These are phyloP conservation scores for Fusarium compactum DNA, from an alignment of 2,329 filamentous ascomycete species.

Conservation along the genomic window DNA sequence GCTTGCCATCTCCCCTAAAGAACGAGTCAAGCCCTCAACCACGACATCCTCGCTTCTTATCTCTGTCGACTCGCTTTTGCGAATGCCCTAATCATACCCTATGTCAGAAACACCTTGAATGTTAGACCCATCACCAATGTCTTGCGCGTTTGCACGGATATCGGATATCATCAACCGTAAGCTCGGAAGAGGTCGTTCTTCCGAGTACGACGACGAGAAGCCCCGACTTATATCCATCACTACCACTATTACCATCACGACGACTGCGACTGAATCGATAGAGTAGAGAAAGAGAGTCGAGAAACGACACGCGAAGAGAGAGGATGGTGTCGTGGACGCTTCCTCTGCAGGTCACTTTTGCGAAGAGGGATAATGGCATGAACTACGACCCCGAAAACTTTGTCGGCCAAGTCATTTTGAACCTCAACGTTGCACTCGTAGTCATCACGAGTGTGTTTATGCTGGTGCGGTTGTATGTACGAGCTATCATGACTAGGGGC, in stretches of 20 bases:
- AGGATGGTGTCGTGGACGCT: conserved; percentile 17
- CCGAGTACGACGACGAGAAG: conserved; percentile 29
- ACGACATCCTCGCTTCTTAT: neutral
- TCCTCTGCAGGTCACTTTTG: neutral
- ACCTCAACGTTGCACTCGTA: conserved; percentile 41
- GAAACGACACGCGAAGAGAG: neutral
- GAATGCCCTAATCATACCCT: neutral
- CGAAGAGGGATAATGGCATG: neutral
- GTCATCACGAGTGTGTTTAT: conserved; percentile 36
- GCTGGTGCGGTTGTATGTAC: conserved; percentile 35
- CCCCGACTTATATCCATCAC: conserved; percentile 33
- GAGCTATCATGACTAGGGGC: conserved; percentile 35
- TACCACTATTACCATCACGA: conserved; percentile 36
- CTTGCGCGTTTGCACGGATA: conserved; percentile 35
- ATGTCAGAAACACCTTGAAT: conserved; percentile 9
- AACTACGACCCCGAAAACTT: neutral
- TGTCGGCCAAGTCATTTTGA: conserved; percentile 26
- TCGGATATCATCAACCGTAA: conserved; percentile 39
- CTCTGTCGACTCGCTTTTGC: neutral
- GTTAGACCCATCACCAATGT: conserved; percentile 17
- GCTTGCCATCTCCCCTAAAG: conserved; percentile 17
- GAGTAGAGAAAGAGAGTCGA: neutral
- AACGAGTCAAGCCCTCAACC: neutral
- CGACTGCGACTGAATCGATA: conserved; percentile 16
- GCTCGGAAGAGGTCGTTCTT: conserved; percentile 31